These are phyloP conservation scores for Podaxis sp. DNA, from an alignment of 768 basidiomycete genomes.

Conservation along the genomic window DNA sequence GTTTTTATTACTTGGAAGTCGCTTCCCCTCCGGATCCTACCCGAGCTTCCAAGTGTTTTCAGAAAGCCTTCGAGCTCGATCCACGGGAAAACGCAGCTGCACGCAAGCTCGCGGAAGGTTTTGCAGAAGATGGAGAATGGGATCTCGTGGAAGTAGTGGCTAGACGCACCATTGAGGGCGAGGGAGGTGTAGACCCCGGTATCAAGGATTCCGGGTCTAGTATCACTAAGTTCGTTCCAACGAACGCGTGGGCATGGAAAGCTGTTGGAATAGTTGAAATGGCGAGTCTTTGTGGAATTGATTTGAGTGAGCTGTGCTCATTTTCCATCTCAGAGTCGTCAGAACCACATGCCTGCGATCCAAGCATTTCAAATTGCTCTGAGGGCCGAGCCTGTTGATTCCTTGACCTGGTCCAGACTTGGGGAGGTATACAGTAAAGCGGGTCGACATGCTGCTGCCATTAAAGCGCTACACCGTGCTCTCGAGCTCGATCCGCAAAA, in stretches of 20 bases:
- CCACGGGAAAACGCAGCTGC: conserved; percentile 87
- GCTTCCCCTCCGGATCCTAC: conserved; percentile 73
- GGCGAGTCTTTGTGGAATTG: conserved; percentile 44
- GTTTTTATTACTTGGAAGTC: conserved; percentile 80
- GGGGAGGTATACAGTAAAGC: conserved; percentile 90
- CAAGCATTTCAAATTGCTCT: conserved; percentile 86
- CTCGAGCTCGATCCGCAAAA: conserved; percentile 70
- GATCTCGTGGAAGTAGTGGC: conserved; percentile 95
- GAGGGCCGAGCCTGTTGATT: conserved; percentile 74
- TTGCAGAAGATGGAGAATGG: conserved; percentile 94
- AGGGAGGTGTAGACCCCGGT: conserved; percentile 71
- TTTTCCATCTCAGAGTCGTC: conserved; percentile 48
- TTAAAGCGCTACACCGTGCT: conserved; percentile 82
- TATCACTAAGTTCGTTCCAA: conserved; percentile 59
- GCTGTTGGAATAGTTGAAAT: conserved; percentile 89
- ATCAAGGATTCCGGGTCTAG: conserved; percentile 36
- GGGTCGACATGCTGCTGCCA: conserved; percentile 84
- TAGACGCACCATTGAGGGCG: conserved; percentile 87
- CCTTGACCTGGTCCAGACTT: conserved; percentile 83
- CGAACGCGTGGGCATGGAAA: conserved; percentile 98
- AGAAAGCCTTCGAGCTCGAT: conserved; percentile 97
- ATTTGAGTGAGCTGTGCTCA: neutral
- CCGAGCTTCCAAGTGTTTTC: conserved; percentile 92
- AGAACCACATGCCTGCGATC: conserved; percentile 73
- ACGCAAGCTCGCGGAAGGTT: conserved; percentile 77